These are phyloP conservation scores for Artemisia argyi DNA, from an alignment of 129 eudicot genomes.

Conservation along the genomic window DNA sequence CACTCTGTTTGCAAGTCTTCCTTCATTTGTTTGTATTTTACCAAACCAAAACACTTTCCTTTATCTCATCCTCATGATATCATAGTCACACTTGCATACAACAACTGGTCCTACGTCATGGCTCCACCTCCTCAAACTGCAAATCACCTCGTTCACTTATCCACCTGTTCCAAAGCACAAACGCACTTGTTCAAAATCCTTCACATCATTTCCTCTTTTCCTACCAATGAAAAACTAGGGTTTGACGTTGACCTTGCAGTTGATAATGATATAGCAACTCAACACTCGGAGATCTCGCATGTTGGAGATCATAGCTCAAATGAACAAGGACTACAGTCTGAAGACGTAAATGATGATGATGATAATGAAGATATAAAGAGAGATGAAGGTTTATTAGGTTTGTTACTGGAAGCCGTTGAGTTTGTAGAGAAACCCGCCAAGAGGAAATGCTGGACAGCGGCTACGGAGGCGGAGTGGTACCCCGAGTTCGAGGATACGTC, in stretches of 20 bases:
- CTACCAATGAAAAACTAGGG: slow-evolving; percentile 18
- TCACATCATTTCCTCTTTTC: slow-evolving; percentile 38
- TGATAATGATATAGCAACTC: background rate
- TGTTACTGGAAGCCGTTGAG: slow-evolving; percentile 56
- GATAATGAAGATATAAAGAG: too few relatives aligned
- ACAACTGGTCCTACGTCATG: slow-evolving; percentile 29
- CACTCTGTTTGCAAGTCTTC: too few relatives aligned
- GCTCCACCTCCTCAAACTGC: slow-evolving; percentile 30
- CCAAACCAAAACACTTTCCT: slow-evolving; percentile 32
- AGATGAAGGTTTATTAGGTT: slow-evolving; percentile 34
- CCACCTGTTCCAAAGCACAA: slow-evolving; percentile 49
- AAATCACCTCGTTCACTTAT: background rate
- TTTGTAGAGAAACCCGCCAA: slow-evolving; percentile 17
- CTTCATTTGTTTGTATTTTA: background rate
- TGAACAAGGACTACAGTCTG: too few relatives aligned
- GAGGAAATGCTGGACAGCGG: slow-evolving; percentile 35
- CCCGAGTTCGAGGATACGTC: slow-evolving; percentile 39
- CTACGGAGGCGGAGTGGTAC: slow-evolving; percentile 35
- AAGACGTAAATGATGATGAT: background rate
- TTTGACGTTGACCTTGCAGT: slow-evolving; percentile 32
- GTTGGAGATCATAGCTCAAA: slow-evolving; percentile 37
- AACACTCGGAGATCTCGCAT: slow-evolving; percentile 33
- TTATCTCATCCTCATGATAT: background rate
- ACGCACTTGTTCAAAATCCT: slow-evolving; percentile 48
- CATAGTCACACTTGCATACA: slow-evolving; percentile 20